Conservation (phyloP, 441 rosid species). For the Metrosideros polymorpha region DNA sequence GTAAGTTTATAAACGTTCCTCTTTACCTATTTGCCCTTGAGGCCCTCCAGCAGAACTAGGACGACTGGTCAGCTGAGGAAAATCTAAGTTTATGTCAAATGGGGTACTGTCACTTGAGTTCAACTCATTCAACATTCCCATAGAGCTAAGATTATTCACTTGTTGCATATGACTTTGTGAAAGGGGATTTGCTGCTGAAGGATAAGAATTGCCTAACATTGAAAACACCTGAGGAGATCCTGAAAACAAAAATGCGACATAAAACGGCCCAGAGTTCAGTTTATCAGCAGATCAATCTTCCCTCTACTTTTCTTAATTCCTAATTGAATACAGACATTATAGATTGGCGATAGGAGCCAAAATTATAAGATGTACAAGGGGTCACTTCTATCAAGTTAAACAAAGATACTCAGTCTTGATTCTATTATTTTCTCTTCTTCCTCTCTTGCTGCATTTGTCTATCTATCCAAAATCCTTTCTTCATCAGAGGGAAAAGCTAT, state of each 20-base stretch:
- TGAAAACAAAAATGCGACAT: conserved; percentile 17
- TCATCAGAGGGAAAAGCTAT: neutral
- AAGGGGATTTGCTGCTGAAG: conserved; percentile 70
- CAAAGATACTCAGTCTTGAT: neutral
- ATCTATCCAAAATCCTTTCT: neutral
- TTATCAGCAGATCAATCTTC: neutral
- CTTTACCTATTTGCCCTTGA: conserved; percentile 88
- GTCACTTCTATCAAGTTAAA: neutral
- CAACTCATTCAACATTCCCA: conserved; percentile 88
- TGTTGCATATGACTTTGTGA: conserved; percentile 85
- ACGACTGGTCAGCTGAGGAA: conserved; percentile 85
- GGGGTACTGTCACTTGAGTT: conserved; percentile 76
- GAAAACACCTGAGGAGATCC: conserved; percentile 91
- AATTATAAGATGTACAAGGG: neutral
- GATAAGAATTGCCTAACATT: conserved; percentile 72
- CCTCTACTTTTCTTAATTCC: neutral
- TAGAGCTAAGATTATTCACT: conserved; percentile 71
- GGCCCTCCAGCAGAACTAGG: conserved; percentile 93
- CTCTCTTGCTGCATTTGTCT: neutral
- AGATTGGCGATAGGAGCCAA: neutral
- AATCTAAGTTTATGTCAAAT: conserved; percentile 87
- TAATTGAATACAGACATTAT: neutral
- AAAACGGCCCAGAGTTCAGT: neutral
- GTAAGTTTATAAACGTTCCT: neutral
- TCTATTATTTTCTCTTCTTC: neutral